phyloP scores from a whole-genome alignment of 441 rosid species.

The Erodium chrysanthum region DNA sequence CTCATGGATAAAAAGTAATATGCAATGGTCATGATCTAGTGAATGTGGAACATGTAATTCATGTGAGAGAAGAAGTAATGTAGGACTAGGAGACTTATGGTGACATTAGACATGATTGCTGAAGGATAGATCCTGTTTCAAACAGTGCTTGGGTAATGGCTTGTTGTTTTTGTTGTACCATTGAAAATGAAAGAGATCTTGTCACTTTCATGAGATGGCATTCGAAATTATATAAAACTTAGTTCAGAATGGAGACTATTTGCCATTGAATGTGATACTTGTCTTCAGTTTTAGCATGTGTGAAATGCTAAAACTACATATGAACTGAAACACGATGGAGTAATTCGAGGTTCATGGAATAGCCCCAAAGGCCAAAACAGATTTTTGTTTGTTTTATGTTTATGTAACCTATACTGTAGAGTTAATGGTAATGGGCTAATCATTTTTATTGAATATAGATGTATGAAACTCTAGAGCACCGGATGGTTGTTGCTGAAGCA shows the following conservation, averaged over 20 bases:
- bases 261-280: not conserved
- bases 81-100: not conserved
- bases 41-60: not conserved
- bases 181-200: no score
- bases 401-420: constrained; percentile 2
- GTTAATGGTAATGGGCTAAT: not conserved
- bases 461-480: constrained; percentile 76
- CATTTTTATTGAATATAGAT: constrained; percentile 33
- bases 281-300: not conserved
- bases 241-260: not conserved
- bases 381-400: not conserved
- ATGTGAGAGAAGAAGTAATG: not conserved
- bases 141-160: no score
- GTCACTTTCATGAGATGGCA: not conserved
- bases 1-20: no score
- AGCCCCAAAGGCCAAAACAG: not conserved
- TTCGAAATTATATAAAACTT: not conserved
- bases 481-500: constrained; percentile 89
- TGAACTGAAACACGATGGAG: not conserved
- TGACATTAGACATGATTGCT: not conserved
- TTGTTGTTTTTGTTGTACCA: no score
- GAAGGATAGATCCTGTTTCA: not conserved
- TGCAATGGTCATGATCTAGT: not conserved
- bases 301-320: not conserved
- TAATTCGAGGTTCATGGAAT: not conserved